Base-by-base conservation (phyloP, 73 alveolate species). In the Paramecium sexaurelia region DNA sequence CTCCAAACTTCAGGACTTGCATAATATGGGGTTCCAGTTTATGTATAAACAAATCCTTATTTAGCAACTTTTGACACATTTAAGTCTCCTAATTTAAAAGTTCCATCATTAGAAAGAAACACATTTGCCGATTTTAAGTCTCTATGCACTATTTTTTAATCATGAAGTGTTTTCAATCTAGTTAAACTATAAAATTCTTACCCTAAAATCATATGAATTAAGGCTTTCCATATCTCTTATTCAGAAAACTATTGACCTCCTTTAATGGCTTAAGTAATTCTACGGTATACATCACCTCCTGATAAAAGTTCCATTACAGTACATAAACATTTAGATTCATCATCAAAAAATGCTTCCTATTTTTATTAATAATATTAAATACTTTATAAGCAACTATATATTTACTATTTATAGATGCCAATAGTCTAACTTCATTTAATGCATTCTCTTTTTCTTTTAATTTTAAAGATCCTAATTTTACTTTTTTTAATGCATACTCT, bases 271-370 rank as follows among this genome's bases (percentile, higher is more conserved):
- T 91, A 91, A 20, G 90, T 93, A 51, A 97, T 96, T 93, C 96
- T 94, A 75, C 92, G 94, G 55, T 92, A 91, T 75, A 97, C 97
- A 85, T 97, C 99, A 1, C 99, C 99, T 37, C 96, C 96, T 69
- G 97, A 96, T 69, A 98, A 97, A 55, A 92, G 96, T 88, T 97
- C 99, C 99, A 97, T 97, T 57, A 97, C 96, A 20, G 96, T 96
- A 87, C 99, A 97, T 32, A 97, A 93, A 71, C 97, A 92, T 26
- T 92, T 84, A 5, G 93, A 73, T 20, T 61, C 37, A 35, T 92
- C 96, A 57, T 92, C 96, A 20, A 88, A 69, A 86, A 92, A 92
- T 9, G 94, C 92, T 55, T 92, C 95, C 86, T 91, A 75, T 36
- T 10, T 45, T 84, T 83, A 41, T 41, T 6, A 29, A 19, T 19